Evolutionary conservation across 176 grass and related monocot species (phyloP).

Genomic region (Hordeum marinum): DNA sequence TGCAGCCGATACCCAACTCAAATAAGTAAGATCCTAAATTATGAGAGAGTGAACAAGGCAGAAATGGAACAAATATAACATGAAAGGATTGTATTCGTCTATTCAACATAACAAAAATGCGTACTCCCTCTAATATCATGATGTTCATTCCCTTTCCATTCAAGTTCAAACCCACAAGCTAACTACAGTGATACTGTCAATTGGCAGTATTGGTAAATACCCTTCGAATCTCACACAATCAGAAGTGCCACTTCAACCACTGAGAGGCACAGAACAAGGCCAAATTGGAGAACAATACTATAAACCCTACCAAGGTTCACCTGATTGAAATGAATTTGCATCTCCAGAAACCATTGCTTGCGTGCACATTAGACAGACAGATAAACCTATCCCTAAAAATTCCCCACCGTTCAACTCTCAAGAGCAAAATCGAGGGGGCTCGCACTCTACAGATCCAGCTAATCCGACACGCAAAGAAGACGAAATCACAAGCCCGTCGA

Average conservation of each 20-base stretch:
- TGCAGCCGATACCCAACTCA: slow-evolving; percentile 35
- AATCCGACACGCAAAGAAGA: slow-evolving; percentile 3
- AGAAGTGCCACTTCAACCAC: not conserved
- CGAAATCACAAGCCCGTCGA: not conserved
- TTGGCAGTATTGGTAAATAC: not conserved
- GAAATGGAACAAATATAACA: not conserved
- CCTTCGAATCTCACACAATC: not conserved
- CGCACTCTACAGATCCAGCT: not conserved
- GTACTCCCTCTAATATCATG: not conserved
- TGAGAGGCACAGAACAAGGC: not conserved
- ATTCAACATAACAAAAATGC: not conserved
- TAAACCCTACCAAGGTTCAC: not conserved
- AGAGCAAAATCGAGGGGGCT: not conserved
- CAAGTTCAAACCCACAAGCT: not conserved
- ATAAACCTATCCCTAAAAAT: not conserved
- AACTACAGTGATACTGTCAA: not conserved
- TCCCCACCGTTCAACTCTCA: not conserved
- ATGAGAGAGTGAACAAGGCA: not conserved
- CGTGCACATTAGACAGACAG: not conserved
- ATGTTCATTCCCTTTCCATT: not conserved
- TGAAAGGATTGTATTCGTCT: not conserved
- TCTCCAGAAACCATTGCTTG: not conserved
- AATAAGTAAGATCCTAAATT: not conserved
- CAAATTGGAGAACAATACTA: not conserved
- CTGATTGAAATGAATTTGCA: not conserved